phyloP scores from a whole-genome alignment of 805 yeast genomes.

The Lipomyces anomalus region DNA sequence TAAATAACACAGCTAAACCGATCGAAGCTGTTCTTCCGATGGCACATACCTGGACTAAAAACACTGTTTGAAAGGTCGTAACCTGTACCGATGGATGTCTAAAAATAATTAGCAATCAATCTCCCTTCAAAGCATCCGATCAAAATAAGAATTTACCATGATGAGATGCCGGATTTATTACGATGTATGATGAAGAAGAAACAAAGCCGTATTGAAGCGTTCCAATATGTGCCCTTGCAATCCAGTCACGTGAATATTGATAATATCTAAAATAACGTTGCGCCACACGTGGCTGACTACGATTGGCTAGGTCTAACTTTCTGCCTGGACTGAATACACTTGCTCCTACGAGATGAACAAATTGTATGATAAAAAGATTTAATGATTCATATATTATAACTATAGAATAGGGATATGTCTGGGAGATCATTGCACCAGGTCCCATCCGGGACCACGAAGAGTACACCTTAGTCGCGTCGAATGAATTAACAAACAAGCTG shows the following conservation, averaged over 20 bases:
- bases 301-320: neutral
- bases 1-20: too few species aligned
- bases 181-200: neutral
- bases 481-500: constrained; percentile 30
- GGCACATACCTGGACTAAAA: constrained; percentile 65
- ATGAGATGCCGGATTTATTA: neutral
- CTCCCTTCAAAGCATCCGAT: neutral
- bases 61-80: constrained; percentile 97
- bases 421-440: constrained; percentile 56
- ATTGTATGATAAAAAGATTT: neutral
- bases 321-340: neutral
- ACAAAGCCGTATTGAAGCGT: neutral
- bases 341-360: neutral
- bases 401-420: constrained; percentile 35
- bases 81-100: constrained; percentile 93
- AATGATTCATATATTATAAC: neutral
- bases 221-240: constrained; percentile 1
- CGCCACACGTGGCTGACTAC: too few species aligned
- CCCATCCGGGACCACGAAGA: constrained; percentile 66
- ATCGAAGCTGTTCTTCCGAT: too few species aligned
- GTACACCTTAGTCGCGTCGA: constrained; percentile 47
- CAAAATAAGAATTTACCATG: neutral
- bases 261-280: too few species aligned
- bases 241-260: too few species aligned
- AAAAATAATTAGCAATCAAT: neutral